Evolutionary conservation across 371 early-diverging fungal genomes (phyloP), one percentile per base, ranked within the genome.

Genomic region (Actinomucor elegans): DNA sequence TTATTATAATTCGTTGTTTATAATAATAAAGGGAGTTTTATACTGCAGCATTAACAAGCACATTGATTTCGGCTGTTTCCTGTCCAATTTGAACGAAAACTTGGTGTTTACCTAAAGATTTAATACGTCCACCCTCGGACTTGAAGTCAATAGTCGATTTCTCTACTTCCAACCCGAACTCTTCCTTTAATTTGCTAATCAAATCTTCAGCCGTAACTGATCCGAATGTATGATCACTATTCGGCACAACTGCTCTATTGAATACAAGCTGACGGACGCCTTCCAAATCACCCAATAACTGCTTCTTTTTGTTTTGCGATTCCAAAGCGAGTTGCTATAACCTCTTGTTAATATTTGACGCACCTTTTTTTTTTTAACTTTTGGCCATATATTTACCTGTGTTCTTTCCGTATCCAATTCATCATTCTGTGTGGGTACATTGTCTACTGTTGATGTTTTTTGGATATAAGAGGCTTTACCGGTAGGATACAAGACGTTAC

Each of bases 121-220:
- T 78, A 48, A 78, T 73, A 53, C 72, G 72, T 34, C 72, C 72
- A 40, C 66, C 68, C 32, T 69, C 69, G 17, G 67, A 57, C 34
- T 71, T 62, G 54, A 73, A 60, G 29, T 66, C 69, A 40, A 75
- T 66, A n/a, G 54, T 51, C 20, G 59, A 42, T 43, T 71, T 75
- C 21, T 72, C 73, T 10, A 78, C 48, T 42, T 33, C 57, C 26
- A 77, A 37, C 5, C 59, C 69, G 37, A 61, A 59, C 17, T 73
- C 64, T 27, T 71, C 71, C 46, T 67, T 70, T 27, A 78, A 52
- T 47, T 72, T 69, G 24, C 42, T 46, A 11, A 62, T 59, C 31
- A 78, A 47, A 52, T 78, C 79, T 24, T 78, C 79, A 17, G 59
- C 67, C 17, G 75, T 75, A n/a, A 78, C 79, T 32, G 79, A 78